Evolutionary conservation across 2,329 filamentous ascomycete species (phyloP).

Genomic region (Colletotrichum sp.): DNA sequence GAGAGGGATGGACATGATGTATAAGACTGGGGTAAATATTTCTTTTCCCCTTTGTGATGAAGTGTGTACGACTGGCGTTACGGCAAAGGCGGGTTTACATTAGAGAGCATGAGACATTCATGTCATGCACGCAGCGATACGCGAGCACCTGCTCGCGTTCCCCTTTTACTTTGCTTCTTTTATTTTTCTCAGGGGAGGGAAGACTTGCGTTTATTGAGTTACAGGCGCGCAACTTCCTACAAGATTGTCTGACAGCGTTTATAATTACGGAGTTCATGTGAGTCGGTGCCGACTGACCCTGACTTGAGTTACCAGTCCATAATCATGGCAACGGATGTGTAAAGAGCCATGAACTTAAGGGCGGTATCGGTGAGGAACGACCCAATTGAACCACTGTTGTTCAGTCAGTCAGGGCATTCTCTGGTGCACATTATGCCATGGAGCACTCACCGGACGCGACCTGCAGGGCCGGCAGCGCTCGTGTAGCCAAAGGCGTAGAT

Average conservation of each 20-base stretch:
- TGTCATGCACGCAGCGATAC: not conserved
- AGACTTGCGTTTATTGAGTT: not conserved
- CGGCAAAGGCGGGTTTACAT: not conserved
- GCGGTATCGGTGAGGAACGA: slow-evolving; percentile 38
- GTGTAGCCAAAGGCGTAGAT: slow-evolving; percentile 63
- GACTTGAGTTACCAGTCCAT: slow-evolving; percentile 30
- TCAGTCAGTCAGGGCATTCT: not conserved
- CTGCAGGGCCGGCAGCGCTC: slow-evolving; percentile 49
- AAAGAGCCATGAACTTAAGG: slow-evolving; percentile 50
- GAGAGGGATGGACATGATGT: not conserved
- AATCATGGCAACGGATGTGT: slow-evolving; percentile 43
- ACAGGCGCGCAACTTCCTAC: not conserved
- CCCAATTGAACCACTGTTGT: slow-evolving; percentile 38
- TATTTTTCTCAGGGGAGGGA: not conserved
- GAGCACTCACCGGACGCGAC: slow-evolving; percentile 42
- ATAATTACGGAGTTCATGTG: not conserved
- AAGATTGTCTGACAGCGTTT: not conserved
- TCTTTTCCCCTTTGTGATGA: not conserved
- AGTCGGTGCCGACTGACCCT: not conserved
- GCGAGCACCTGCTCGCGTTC: not conserved
- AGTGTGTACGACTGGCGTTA: not conserved
- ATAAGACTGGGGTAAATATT: not conserved
- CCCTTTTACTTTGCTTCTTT: not conserved
- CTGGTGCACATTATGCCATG: not conserved
- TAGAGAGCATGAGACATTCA: not conserved